Evolutionary conservation across 768 basidiomycete genomes (phyloP).

Genomic region (Calocybe cyanea): DNA sequence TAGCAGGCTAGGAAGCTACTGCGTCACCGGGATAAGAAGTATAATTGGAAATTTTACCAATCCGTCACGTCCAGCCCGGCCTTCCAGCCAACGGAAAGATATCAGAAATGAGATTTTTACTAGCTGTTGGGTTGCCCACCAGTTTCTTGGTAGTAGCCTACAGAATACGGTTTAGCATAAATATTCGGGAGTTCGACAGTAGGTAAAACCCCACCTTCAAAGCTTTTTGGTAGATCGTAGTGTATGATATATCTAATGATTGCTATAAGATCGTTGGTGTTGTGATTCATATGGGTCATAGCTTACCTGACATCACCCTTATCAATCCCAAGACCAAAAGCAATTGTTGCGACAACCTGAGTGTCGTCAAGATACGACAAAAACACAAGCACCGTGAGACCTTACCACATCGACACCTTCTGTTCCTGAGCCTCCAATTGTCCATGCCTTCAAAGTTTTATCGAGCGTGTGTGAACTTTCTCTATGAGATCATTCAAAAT

Average conservation of each 20-base stretch:
- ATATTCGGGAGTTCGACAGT: constrained; percentile 1
- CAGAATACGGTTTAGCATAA: constrained; percentile 1
- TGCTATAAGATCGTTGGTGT: neutral
- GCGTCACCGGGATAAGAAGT: neutral
- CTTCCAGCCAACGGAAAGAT: constrained; percentile 29
- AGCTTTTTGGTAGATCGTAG: constrained; percentile 77
- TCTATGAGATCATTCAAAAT: neutral
- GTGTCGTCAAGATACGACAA: neutral
- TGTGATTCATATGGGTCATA: neutral
- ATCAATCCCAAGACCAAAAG: constrained; percentile 87
- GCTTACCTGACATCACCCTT: constrained; percentile 69
- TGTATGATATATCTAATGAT: constrained; percentile 66
- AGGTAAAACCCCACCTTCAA: constrained; percentile 54
- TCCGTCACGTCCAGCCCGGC: constrained; percentile 79
- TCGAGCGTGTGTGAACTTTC: constrained; percentile 48
- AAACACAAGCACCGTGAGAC: constrained; percentile 2
- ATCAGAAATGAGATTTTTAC: constrained; percentile 1
- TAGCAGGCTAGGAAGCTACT: constrained; percentile 54
- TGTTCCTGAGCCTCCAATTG: constrained; percentile 43
- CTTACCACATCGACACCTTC: constrained; percentile 63
- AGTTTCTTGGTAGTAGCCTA: constrained; percentile 87
- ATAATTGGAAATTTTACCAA: constrained; percentile 36
- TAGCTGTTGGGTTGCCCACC: constrained; percentile 35
- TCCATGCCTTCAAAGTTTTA: constrained; percentile 60
- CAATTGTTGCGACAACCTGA: constrained; percentile 76